Base-by-base conservation (phyloP, 2,329 filamentous ascomycete species). In the Claviceps maximensis region DNA sequence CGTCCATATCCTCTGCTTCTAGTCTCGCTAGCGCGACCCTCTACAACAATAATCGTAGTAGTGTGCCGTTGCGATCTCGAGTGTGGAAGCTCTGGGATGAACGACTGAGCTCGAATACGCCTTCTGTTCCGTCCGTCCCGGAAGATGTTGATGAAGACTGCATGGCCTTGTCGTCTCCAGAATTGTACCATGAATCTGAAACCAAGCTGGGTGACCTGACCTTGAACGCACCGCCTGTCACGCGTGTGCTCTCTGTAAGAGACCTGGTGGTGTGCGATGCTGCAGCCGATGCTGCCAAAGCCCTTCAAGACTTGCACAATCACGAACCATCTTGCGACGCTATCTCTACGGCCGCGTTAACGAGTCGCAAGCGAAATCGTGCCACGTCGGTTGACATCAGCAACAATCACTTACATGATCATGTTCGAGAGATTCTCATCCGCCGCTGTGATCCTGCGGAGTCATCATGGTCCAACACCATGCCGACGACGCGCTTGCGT, bases 11-110 rank as follows among this genome's bases (percentile, higher is more conserved):
- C 54, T 82, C 79, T 62, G 74, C 77, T 61, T 82, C 79, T 59
- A 80, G 77, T 55, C 68, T 78, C 69, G 75, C 69, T 66, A 78
- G 74, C 74, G 79, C 79, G 79, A 79, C 67, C 68, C 71, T 71
- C 52, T 55, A 50, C 54, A 51, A 54, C 55, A 52, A 21, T 77
- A 76, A 59, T 53, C 63, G 62, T 58, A 60, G 67, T 74, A 77
- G 79, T 67, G 72, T 77, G 64, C 74, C 77, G 74, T 80, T 78
- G 79, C 79, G 79, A 75, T 80, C 74, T 72, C 78, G 79, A 63
- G 77, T 71, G 58, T 71, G 73, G 71, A 83, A 80, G 75, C 68
- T 74, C 53, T 74, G 74, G 60, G 74, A 71, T 67, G 78, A 82
- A 69, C 79, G 74, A 68, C 65, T 74, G 59, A 75, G 73, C 66